Base-by-base conservation (phyloP, 2,329 filamentous ascomycete species). In the Cadophora sp. region DNA sequence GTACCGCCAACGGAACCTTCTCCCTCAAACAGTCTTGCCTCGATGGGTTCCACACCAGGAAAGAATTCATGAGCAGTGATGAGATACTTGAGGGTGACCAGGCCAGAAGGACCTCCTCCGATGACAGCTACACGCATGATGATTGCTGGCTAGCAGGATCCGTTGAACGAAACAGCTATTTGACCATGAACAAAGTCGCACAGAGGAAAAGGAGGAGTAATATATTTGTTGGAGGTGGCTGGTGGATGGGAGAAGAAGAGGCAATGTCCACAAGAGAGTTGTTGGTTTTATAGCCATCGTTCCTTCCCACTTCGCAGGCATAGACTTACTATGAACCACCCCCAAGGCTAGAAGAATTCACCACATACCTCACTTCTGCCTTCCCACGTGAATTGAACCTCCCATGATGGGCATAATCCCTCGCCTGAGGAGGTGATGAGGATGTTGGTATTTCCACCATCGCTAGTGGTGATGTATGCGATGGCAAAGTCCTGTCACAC, bases 1-100 rank as follows among this genome's bases (percentile, higher is more conserved):
- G 82, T 84, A 2, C 84, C 83, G 2, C 83, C 83, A 56, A 86
- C 77, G 0, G 79, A 76, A 8, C 77, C 73, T 65, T 82, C 79
- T 24, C 78, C 75, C 74, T 85, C 83, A 48, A 85, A 85, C 2
- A 85, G 74, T 5, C 78, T 77, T 0, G 76, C 81, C 60, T 84
- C 78, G 31, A 85, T 78, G 3, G 78, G 79, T 0, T 77, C 71
- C 2, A 64, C 29, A 0, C 79, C 76, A 3, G 75, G 75, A 71
- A 77, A 80, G 73, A 76, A 81, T 26, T 79, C 60, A 50, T 81
- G 80, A 0, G 80, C 80, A 3, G 78, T 78, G 9, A 75, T 63
- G 4, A 83, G 78, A 43, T 81, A 81, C 68, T 79, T 81, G 34
- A 83, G 77, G 0, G 81, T 82, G 1, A 77, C 77, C 8, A 84